phyloP scores from a whole-genome alignment of 805 yeast genomes.

The Pichia phayaonensis region DNA sequence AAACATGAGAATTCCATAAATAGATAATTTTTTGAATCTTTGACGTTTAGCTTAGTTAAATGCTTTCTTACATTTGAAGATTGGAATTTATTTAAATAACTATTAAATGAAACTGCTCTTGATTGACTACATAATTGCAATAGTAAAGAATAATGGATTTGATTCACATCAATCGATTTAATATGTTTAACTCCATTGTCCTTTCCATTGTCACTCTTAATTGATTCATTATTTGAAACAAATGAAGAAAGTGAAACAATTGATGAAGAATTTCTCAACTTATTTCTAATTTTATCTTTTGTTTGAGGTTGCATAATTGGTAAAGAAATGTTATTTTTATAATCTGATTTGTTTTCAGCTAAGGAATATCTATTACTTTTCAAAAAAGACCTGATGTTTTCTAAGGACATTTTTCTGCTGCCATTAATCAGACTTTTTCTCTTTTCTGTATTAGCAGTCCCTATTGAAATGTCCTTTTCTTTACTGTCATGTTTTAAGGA shows the following conservation, averaged over 20 bases:
- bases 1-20: conserved; percentile 41
- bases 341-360: conserved; percentile 15
- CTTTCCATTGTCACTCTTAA: background rate
- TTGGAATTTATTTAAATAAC: conserved; percentile 22
- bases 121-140: conserved; percentile 31
- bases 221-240: conserved; percentile 8
- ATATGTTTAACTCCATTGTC: conserved; percentile 10
- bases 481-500: background rate
- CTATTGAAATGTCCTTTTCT: background rate
- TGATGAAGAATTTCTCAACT: conserved; percentile 44
- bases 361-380: conserved; percentile 3
- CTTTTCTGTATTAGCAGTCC: background rate
- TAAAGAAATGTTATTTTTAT: conserved; percentile 40
- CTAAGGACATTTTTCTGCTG: conserved; percentile 17
- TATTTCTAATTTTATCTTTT: conserved; percentile 45
- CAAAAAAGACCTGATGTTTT: conserved; percentile 16
- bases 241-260: conserved; percentile 35
- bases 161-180: conserved; percentile 30
- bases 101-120: conserved; percentile 26
- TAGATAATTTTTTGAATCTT: background rate
- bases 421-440: conserved; percentile 2
- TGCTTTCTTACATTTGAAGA: conserved; percentile 7
- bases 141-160: conserved; percentile 26
- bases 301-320: conserved; percentile 53
- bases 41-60: conserved; percentile 3